Evolutionary conservation across 1,139 yeast genomes (phyloP), one percentile per base, ranked within the genome.

Genomic region (Geotrichum restrictum): DNA sequence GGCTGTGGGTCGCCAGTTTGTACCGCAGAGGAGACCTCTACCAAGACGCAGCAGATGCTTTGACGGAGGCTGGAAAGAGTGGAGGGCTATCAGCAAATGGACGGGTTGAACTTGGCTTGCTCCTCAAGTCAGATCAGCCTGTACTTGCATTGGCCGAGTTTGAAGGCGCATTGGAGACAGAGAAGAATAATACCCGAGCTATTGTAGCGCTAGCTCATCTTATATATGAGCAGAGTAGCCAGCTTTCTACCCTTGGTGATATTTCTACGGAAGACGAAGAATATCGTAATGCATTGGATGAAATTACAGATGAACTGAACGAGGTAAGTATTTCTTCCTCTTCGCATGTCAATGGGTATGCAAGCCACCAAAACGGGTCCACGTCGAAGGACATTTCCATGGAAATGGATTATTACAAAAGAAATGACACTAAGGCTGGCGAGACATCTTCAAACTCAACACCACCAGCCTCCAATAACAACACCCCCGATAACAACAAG

Each of bases 1-100:
- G 96, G 96, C 67, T 88, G 50, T 81, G 88, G 80, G 76, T 88
- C 0, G 78, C 89, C 1, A 77, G 77, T 40, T 71, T 88, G 37
- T 89, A 87, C 65, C 70, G 79, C 60, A 78, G 80, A 58, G 74
- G 79, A 3, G 82, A 78, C 1, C 70, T 80, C 51, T 59, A 69
- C 3, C 77, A 73, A 6, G 95, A 88, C 55, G 81, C 91, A 10
- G 83, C 82, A 60, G 83, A 80, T 57, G 86, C 95, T 49, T 75
- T 88, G 6, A 75, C 77, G 7, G 96, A 88, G 65, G 88, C 95
- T 0, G 86, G 80, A 57, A 69, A 74, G 1, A 69, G 74, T 16
- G 72, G 67, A 53, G 75, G 75, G 37, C 79, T 80, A n/a, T 78
- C 76, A 38, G 69, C 76, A 54, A 74, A 78, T 59, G 79, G 86